These are phyloP conservation scores for Xylaria cubensis DNA, from an alignment of 495 filamentous ascomycete species.

Conservation along the genomic window DNA sequence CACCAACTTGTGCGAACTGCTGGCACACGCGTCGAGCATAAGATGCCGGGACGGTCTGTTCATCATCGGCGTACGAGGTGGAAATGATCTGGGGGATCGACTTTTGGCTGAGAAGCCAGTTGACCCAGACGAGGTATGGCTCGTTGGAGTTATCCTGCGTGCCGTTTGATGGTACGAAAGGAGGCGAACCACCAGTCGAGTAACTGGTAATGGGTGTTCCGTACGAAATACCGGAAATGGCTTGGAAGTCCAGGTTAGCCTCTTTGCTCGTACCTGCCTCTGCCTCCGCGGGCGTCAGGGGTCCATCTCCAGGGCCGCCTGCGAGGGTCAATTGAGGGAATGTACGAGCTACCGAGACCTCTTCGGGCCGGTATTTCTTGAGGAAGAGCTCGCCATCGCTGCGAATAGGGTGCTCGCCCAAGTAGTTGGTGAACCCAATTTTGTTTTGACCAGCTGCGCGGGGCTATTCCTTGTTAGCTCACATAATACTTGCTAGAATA, in stretches of 20 bases:
- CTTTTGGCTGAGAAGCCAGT: conserved; percentile 55
- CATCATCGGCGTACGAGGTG: conserved; percentile 83
- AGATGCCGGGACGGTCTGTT: conserved; percentile 71
- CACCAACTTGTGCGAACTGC: conserved; percentile 68
- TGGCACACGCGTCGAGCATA: conserved; percentile 77
- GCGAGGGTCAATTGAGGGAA: conserved; percentile 54
- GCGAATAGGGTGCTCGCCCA: conserved; percentile 56
- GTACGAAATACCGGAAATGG: conserved; percentile 44
- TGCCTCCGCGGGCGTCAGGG: conserved; percentile 34
- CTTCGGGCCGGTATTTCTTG: conserved; percentile 56
- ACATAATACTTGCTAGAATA: not conserved
- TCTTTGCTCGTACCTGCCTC: conserved; percentile 55
- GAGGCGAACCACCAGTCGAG: conserved; percentile 52
- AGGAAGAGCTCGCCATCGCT: conserved; percentile 58
- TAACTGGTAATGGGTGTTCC: conserved; percentile 50
- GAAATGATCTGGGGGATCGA: conserved; percentile 75
- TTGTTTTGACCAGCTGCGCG: conserved; percentile 51
- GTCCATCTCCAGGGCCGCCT: conserved; percentile 42
- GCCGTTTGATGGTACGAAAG: conserved; percentile 34
- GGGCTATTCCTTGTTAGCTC: conserved; percentile 27
- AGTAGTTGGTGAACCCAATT: conserved; percentile 58
- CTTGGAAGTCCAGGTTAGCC: conserved; percentile 80
- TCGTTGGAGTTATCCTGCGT: conserved; percentile 68
- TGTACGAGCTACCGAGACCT: conserved; percentile 45
- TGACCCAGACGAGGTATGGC: conserved; percentile 77